These are phyloP conservation scores for Trichoderma koningiopsis DNA, from an alignment of 2,329 filamentous ascomycete genomes.

Conservation along the genomic window DNA sequence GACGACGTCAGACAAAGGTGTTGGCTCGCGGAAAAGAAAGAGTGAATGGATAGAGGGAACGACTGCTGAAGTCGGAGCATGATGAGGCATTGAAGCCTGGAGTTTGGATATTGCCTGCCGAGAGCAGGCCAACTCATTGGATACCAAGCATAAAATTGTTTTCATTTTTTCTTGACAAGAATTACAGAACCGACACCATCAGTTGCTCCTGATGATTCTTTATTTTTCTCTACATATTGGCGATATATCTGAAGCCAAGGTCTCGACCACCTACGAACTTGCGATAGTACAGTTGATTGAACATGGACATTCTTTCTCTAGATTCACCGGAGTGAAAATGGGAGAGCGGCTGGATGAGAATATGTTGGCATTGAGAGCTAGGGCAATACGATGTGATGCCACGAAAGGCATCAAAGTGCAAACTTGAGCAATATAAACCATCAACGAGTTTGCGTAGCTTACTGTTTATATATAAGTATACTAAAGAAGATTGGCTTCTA, in stretches of 20 bases:
- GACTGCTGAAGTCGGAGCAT: conserved; percentile 17
- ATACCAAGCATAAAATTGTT: conserved; percentile 9
- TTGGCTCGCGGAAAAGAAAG: conserved; percentile 40
- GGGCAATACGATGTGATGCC: neutral
- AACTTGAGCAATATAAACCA: neutral
- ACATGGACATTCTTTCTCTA: neutral
- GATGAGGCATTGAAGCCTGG: neutral
- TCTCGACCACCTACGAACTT: neutral
- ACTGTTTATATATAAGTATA: neutral
- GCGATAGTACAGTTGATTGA: neutral
- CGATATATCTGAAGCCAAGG: neutral
- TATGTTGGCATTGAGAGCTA: neutral
- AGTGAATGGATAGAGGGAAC: conserved; percentile 40
- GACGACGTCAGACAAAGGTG: conserved; percentile 26
- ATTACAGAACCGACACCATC: neutral
- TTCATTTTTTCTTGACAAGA: neutral
- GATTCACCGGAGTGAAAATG: neutral
- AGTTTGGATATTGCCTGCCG: conserved; percentile 11
- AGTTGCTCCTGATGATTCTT: neutral
- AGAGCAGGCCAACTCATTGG: conserved; percentile 6
- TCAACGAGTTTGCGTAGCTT: neutral
- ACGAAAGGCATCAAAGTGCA: neutral
- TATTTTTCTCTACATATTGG: neutral
- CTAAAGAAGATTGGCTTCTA: neutral
- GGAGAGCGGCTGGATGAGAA: neutral